These are phyloP conservation scores for Tillandsia fasciculata DNA, from an alignment of 176 grass and related monocot species.

Conservation along the genomic window DNA sequence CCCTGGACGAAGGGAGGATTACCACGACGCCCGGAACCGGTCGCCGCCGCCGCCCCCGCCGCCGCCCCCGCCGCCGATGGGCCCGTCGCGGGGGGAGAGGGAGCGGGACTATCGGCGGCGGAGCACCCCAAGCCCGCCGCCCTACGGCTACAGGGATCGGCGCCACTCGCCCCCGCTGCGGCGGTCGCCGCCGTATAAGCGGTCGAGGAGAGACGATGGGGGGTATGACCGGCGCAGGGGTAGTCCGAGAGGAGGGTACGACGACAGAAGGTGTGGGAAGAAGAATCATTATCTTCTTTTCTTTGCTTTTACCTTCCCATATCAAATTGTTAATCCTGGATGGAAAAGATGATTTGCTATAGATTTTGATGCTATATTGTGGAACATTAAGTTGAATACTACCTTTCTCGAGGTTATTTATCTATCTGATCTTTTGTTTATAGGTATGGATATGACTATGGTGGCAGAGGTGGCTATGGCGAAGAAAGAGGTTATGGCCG, in stretches of 20 bases:
- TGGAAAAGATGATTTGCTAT: neutral
- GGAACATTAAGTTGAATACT: too few relatives aligned
- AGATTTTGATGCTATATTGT: too few relatives aligned
- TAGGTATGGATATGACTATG: constrained; percentile 67
- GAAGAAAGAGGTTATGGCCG: constrained; percentile 66
- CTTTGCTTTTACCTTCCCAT: constrained; percentile 1
- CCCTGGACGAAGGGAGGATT: constrained; percentile 3
- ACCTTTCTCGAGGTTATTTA: too few relatives aligned
- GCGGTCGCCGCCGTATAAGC: constrained; percentile 64
- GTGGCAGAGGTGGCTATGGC: constrained; percentile 59
- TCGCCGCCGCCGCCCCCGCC: constrained; percentile 33
- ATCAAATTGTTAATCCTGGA: neutral
- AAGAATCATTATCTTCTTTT: constrained; percentile 1
- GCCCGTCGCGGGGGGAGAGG: constrained; percentile 48
- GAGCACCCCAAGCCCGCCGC: constrained; percentile 39
- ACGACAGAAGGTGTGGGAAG: constrained; percentile 20
- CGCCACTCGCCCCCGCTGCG: constrained; percentile 61
- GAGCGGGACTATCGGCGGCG: constrained; percentile 41
- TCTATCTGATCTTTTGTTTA: constrained; percentile 16
- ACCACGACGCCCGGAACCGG: constrained; percentile 2
- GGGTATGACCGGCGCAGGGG: constrained; percentile 78
- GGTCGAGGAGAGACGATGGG: constrained; percentile 66
- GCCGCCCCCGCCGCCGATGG: constrained; percentile 32
- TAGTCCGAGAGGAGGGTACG: constrained; percentile 51
- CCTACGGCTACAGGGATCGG: constrained; percentile 43